Conservation (phyloP, 306 rosid genomes). For the Gynostemma pentaphyllum region DNA sequence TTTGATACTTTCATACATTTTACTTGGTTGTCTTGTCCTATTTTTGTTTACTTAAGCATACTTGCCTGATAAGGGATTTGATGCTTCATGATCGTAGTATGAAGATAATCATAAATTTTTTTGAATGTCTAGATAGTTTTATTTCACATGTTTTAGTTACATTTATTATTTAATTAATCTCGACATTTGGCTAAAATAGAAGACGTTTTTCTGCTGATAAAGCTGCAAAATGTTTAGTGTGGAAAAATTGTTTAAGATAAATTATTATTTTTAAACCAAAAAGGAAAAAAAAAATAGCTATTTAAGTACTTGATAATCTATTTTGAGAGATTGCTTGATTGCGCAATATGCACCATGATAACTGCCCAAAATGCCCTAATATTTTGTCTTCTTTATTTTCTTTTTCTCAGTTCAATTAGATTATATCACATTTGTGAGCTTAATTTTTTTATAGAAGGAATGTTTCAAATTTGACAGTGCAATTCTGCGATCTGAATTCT, state of each 20-base stretch:
- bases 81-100: not conserved
- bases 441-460: not conserved
- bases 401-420: too few species aligned
- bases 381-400: not conserved
- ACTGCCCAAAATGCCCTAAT: not conserved
- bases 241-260: too few species aligned
- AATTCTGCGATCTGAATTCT: not conserved
- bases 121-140: not conserved
- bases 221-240: too few species aligned
- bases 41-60: not conserved
- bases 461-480: not conserved
- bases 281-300: not conserved
- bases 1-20: constrained; percentile 2
- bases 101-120: not conserved
- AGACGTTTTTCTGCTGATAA: too few species aligned
- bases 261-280: not conserved
- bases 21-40: not conserved
- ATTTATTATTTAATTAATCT: not conserved
- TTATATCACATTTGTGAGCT: too few species aligned
- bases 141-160: not conserved
- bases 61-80: not conserved
- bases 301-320: not conserved
- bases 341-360: not conserved
- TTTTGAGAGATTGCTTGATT: not conserved
- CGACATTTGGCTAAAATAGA: not conserved